phyloP scores from a whole-genome alignment of 2,329 filamentous ascomycete genomes.

The Aspergillus thermomutatus region DNA sequence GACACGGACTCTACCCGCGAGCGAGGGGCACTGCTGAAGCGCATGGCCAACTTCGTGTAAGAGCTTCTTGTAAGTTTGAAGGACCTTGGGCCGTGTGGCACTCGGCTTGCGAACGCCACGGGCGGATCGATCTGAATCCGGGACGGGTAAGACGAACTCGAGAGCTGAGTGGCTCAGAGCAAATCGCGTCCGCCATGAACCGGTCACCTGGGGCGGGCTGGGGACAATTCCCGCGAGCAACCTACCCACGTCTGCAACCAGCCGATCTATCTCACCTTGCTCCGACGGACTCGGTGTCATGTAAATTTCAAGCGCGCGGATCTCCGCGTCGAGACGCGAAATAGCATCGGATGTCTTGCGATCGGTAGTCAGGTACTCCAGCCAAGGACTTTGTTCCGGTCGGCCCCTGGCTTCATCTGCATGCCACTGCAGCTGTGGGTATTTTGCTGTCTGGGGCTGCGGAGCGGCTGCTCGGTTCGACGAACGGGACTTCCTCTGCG shows the following conservation, averaged over 20 bases:
- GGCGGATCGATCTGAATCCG: conserved; percentile 20
- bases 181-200: conserved; percentile 53
- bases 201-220: conserved; percentile 45
- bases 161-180: conserved; percentile 54
- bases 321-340: conserved; percentile 42
- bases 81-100: conserved; percentile 29
- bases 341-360: conserved; percentile 17
- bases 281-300: conserved; percentile 45
- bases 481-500: background rate
- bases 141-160: conserved; percentile 45
- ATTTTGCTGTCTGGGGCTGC: background rate
- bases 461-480: background rate
- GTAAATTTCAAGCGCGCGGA: conserved; percentile 45
- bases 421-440: conserved; percentile 6
- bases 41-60: conserved; percentile 21
- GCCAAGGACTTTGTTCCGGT: conserved; percentile 32
- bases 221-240: conserved; percentile 26
- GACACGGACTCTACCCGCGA: conserved; percentile 16
- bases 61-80: conserved; percentile 19
- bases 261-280: conserved; percentile 23
- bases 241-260: conserved; percentile 27
- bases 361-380: conserved; percentile 20
- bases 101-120: conserved; percentile 30
- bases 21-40: conserved; percentile 21
- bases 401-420: conserved; percentile 9